Conservation (phyloP, 768 basidiomycete genomes). For the Rhodotorula diobovata region DNA sequence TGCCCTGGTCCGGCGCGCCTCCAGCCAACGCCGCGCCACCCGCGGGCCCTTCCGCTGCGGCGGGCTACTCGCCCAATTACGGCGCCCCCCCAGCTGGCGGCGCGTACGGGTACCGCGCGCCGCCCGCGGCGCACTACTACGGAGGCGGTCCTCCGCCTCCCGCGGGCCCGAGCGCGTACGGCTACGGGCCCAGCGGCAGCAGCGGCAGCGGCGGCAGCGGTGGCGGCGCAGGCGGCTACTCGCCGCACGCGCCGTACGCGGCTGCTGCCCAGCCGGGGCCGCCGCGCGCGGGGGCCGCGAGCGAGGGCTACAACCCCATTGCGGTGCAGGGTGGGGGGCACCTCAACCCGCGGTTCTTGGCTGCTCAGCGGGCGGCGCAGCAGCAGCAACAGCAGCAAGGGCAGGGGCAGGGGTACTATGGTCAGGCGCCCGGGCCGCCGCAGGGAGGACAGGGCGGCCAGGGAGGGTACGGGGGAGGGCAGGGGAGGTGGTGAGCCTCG, state of each 20-base stretch:
- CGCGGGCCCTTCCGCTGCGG: neutral
- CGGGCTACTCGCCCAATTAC: neutral
- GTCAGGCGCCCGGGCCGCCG: neutral
- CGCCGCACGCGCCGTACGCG: constrained; percentile 5
- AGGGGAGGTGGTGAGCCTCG: constrained; percentile 2
- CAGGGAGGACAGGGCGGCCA: neutral
- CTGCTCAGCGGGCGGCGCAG: constrained; percentile 12
- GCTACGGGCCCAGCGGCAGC: neutral
- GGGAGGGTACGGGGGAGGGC: neutral
- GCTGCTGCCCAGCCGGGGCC: neutral
- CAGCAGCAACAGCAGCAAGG: neutral
- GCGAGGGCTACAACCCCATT: constrained; percentile 9
- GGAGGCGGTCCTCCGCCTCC: neutral
- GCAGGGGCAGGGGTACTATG: neutral
- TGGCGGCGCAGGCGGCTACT: neutral
- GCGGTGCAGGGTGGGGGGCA: constrained; percentile 17
- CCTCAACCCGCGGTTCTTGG: constrained; percentile 37
- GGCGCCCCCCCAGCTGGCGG: neutral
- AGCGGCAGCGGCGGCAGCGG: neutral
- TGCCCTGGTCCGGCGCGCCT: neutral
- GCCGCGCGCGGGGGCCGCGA: neutral
- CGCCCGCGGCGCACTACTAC: neutral
- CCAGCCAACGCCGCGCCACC: neutral
- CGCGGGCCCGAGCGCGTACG: neutral
- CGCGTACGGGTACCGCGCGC: constrained; percentile 1